These are phyloP conservation scores for Aleurites moluccanus DNA, from an alignment of 441 rosid species.

Conservation along the genomic window DNA sequence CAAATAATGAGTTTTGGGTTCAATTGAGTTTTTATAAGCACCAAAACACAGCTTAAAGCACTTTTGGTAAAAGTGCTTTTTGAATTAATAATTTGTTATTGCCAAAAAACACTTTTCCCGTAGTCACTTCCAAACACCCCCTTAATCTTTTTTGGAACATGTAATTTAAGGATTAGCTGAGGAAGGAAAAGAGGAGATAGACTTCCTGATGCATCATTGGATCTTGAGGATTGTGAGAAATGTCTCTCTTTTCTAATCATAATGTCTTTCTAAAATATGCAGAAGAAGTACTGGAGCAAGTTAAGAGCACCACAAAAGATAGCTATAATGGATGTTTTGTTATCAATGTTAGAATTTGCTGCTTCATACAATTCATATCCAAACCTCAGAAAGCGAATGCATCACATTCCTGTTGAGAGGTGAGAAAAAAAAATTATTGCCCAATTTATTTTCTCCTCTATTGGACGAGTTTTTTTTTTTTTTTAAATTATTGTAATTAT, in stretches of 20 bases:
- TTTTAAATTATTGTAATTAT: not conserved
- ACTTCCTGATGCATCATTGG: not conserved
- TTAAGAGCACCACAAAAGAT: slow-evolving; percentile 80
- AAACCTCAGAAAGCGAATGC: slow-evolving; percentile 85
- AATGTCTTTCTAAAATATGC: slow-evolving; percentile 32
- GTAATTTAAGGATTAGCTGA: not conserved
- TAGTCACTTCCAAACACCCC: too few species aligned
- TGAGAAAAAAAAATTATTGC: slow-evolving; percentile 28
- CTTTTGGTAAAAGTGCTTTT: too few species aligned
- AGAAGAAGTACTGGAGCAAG: slow-evolving; percentile 94
- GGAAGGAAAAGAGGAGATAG: not conserved
- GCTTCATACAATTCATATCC: slow-evolving; percentile 90
- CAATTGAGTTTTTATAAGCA: too few species aligned
- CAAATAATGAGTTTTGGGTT: too few species aligned
- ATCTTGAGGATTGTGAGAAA: slow-evolving; percentile 1
- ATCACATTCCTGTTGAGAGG: slow-evolving; percentile 87
- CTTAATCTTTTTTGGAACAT: not conserved
- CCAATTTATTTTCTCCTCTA: slow-evolving; percentile 5
- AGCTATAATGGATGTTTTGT: slow-evolving; percentile 83
- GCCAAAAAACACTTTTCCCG: too few species aligned
- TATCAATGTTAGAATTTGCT: slow-evolving; percentile 90
- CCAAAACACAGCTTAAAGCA: too few species aligned
- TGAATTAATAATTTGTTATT: too few species aligned
- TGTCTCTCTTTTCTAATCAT: slow-evolving; percentile 9
- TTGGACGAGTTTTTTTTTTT: not conserved